Conservation (phyloP, 2,329 filamentous ascomycete species). For the Fusarium phyllophilum region DNA sequence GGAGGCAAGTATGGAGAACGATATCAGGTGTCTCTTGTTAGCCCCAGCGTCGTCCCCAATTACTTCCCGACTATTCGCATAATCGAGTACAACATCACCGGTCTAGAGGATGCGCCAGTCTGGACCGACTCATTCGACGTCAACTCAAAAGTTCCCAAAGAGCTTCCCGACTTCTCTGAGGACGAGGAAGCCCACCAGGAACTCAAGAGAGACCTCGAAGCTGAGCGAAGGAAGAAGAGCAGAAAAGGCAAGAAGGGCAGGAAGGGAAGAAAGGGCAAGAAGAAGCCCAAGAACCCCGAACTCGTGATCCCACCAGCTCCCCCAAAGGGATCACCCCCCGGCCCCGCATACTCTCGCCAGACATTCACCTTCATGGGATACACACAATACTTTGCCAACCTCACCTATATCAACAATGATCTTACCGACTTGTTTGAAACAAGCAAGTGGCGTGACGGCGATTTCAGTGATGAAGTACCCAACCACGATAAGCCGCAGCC, state of each 20-base stretch:
- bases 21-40: constrained; percentile 82
- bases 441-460: constrained; percentile 71
- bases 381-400: constrained; percentile 92
- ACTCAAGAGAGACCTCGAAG: constrained; percentile 42
- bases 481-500: constrained; percentile 65
- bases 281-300: constrained; percentile 67
- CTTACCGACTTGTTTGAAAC: constrained; percentile 52
- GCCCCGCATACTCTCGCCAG: constrained; percentile 91
- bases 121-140: constrained; percentile 55
- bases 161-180: constrained; percentile 31
- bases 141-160: constrained; percentile 5
- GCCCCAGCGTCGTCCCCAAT: constrained; percentile 90
- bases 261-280: constrained; percentile 54
- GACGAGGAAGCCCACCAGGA: constrained; percentile 39
- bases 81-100: constrained; percentile 92
- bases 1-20: constrained; percentile 86
- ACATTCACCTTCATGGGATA: constrained; percentile 81
- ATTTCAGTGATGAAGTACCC: constrained; percentile 66
- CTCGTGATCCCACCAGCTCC: constrained; percentile 77
- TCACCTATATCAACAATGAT: constrained; percentile 89
- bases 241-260: constrained; percentile 55
- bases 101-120: constrained; percentile 67
- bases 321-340: constrained; percentile 76
- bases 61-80: constrained; percentile 91
- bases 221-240: constrained; percentile 50